Conservation (phyloP, 2,329 filamentous ascomycete species). For the Coleophoma cylindrospora region DNA sequence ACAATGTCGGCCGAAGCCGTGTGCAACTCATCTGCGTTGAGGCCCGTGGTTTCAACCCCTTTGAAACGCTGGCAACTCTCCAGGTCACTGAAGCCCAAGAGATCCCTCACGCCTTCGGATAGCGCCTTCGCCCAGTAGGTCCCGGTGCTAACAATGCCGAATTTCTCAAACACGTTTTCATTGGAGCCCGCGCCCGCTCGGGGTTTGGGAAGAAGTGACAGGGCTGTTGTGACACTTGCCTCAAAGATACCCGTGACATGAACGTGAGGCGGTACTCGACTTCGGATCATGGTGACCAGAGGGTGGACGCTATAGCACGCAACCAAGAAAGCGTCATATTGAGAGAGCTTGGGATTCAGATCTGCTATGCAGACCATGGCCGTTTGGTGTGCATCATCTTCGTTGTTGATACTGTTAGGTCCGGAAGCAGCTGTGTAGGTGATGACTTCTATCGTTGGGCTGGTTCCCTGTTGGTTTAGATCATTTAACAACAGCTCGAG, state of each 20-base stretch:
- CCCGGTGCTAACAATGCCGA: conserved; percentile 88
- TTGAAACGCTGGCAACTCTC: conserved; percentile 48
- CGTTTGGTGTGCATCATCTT: conserved; percentile 60
- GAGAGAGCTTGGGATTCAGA: conserved; percentile 34
- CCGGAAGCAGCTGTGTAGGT: conserved; percentile 63
- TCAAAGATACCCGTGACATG: conserved; percentile 84
- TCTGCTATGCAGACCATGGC: conserved; percentile 55
- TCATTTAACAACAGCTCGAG: conserved; percentile 46
- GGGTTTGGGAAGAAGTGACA: conserved; percentile 31
- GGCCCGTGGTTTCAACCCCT: conserved; percentile 76
- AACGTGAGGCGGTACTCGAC: conserved; percentile 27
- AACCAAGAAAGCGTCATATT: conserved; percentile 73
- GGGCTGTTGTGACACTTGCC: conserved; percentile 57
- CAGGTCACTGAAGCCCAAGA: conserved; percentile 47
- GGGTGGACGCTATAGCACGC: conserved; percentile 87
- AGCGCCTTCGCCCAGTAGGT: conserved; percentile 77
- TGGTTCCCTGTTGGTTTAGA: conserved; percentile 19
- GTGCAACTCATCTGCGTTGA: conserved; percentile 78
- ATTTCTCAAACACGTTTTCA: conserved; percentile 37
- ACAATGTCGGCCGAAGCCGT: conserved; percentile 60
- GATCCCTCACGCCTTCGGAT: conserved; percentile 54
- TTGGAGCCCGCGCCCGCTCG: conserved; percentile 8
- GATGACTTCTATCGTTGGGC: conserved; percentile 36
- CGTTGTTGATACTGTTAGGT: conserved; percentile 75
- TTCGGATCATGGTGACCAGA: conserved; percentile 59